Percentiles rank a stretch among this genome's conserved stretches.
These are phyloP conservation scores for Odontarrhena argentea DNA, from an alignment of 345 rosid genomes.

Conservation along the genomic window DNA sequence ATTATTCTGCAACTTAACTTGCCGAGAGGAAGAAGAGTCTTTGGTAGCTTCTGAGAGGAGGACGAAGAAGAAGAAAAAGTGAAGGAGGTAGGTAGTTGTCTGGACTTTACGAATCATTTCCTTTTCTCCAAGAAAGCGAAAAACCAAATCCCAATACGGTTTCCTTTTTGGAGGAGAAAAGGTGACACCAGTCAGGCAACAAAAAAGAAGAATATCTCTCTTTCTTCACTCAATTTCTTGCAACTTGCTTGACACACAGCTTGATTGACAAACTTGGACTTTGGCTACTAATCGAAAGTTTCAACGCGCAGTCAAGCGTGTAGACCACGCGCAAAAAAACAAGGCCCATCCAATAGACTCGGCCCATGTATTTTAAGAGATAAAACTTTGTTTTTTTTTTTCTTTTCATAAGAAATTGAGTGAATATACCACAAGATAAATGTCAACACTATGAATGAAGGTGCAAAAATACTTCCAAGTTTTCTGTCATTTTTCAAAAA, in stretches of 20 bases:
- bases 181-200: slow-evolving; percentile 18
- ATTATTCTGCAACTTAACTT: slow-evolving; percentile 34
- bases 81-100: slow-evolving; percentile 2
- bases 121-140: slow-evolving; percentile 29
- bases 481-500: no score
- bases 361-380: neutral
- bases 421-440: no score
- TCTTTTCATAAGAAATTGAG: neutral
- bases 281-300: neutral
- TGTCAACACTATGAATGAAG: no score
- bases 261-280: slow-evolving; percentile 21
- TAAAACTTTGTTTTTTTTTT: neutral
- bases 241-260: slow-evolving; percentile 21
- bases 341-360: slow-evolving; percentile 9
- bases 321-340: slow-evolving; percentile 11
- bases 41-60: slow-evolving; percentile 27
- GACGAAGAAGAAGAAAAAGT: slow-evolving; percentile 5
- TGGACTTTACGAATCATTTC: slow-evolving; percentile 21
- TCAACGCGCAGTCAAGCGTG: neutral
- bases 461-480: no score
- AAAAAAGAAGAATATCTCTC: neutral
- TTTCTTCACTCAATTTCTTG: slow-evolving; percentile 6
- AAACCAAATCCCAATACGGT: slow-evolving; percentile 23
- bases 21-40: slow-evolving; percentile 26
- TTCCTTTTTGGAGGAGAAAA: slow-evolving; percentile 1